Evolutionary conservation across 1,284 basidiomycete species (phyloP).

Genomic region (Tylopilus sp.): DNA sequence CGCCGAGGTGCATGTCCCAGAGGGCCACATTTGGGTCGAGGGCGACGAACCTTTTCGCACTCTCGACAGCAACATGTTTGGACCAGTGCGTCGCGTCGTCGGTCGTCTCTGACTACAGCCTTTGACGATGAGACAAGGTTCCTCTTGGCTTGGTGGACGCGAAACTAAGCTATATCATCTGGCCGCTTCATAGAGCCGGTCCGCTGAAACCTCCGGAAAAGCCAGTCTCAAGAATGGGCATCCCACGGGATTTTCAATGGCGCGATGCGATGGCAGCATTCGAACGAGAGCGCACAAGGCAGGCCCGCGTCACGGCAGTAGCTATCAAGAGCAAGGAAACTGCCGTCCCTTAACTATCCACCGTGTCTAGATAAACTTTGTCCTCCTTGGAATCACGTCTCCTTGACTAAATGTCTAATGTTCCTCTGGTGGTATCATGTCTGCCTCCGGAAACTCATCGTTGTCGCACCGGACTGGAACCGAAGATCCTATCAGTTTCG

Average conservation of each 20-base stretch:
- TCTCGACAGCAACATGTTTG: constrained; percentile 70
- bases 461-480: constrained; percentile 25
- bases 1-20: constrained; percentile 50
- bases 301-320: constrained; percentile 38
- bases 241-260: constrained; percentile 39
- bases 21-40: constrained; percentile 72
- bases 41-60: constrained; percentile 48
- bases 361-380: background rate
- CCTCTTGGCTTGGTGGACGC: constrained; percentile 62
- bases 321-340: constrained; percentile 1
- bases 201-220: constrained; percentile 31
- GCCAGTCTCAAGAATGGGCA: constrained; percentile 19
- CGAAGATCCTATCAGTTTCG: constrained; percentile 52
- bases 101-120: background rate
- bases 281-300: constrained; percentile 44
- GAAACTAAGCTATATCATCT: constrained; percentile 55
- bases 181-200: constrained; percentile 59
- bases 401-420: background rate
- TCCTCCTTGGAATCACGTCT: background rate
- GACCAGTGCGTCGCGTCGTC: constrained; percentile 48
- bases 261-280: constrained; percentile 44
- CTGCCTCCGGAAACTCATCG: background rate
- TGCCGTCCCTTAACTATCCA: constrained; percentile 1
- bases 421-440: background rate
- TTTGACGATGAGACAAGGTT: constrained; percentile 40